Base-by-base conservation (phyloP, 495 filamentous ascomycete genomes). In the Penicillium parvum region DNA sequence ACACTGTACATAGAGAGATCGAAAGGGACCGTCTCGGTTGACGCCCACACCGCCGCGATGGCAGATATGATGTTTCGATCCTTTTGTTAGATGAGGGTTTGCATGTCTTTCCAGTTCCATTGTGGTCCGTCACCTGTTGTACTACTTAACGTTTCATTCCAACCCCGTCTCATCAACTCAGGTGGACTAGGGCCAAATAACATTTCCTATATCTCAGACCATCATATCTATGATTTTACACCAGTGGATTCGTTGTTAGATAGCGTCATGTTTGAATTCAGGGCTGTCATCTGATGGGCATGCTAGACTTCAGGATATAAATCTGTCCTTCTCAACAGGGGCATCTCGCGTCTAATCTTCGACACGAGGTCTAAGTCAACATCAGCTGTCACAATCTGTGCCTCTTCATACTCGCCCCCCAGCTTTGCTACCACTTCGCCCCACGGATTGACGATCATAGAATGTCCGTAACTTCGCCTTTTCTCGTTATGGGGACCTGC, bases 371-470 rank as follows among this genome's bases (percentile, higher is more conserved):
- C 61, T 6, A 79, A 47, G 45, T 81, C 74, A 34, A 76, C 71
- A 38, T 78, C 70, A 6, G 67, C 71, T 15, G 66, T 65, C 7
- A 64, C 69, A 45, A 80, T 71, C 29, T 81, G 70, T 15, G 76
- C 73, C 41, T 79, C 72, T 20, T 55, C 32, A 23, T 66, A 54
- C 19, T 64, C 78, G 58, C 50, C 80, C 67, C 48, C 74, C 21
- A 90, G 63, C 49, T 82, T 71, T 1, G 79, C 75, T 16, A 92
- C 32, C 3, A 96, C 74, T 32, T 78, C 74, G 0, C 91, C 91
- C 91, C 91, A 96, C 0, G 91, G 91, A 53, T 84, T 81, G 12
- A 96, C 74, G 26, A 95, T 83, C 74, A 95, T 83, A 35, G 87
- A 85, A 62, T 90, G 84, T 1, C 92, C 92, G 64, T 95, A 96